These are phyloP conservation scores for Xylariaceae sp. DNA, from an alignment of 2,329 filamentous ascomycete species.

Conservation along the genomic window DNA sequence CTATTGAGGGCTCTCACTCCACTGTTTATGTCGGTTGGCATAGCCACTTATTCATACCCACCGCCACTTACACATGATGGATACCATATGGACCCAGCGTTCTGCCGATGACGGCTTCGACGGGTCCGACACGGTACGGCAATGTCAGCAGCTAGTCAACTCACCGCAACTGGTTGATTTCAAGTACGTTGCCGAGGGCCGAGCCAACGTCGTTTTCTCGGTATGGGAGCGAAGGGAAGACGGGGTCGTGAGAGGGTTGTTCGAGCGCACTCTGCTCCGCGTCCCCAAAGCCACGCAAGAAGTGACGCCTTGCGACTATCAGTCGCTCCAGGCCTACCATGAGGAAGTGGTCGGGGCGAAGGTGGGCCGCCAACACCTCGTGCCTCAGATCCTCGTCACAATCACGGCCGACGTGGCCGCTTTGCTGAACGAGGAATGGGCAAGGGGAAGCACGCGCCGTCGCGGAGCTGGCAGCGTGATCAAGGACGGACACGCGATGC, in stretches of 20 bases:
- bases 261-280: conserved; percentile 50
- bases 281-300: conserved; percentile 50
- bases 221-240: conserved; percentile 39
- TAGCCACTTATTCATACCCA: conserved; percentile 8
- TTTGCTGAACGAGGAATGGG: conserved; percentile 41
- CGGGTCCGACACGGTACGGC: conserved; percentile 11
- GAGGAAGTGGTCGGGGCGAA: conserved; percentile 47
- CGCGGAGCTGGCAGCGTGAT: conserved; percentile 41
- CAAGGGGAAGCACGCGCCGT: conserved; percentile 3
- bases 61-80: conserved; percentile 4
- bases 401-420: conserved; percentile 40
- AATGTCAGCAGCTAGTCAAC: conserved; percentile 19
- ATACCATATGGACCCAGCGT: conserved; percentile 22
- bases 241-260: conserved; percentile 25
- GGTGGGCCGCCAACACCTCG: conserved; percentile 32
- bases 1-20: conserved; percentile 3
- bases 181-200: conserved; percentile 58
- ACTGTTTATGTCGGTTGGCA: no score
- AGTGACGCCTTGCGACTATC: conserved; percentile 41
- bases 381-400: conserved; percentile 28
- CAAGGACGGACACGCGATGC: conserved; percentile 57
- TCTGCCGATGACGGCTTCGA: conserved; percentile 9
- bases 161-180: conserved; percentile 21
- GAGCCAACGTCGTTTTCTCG: conserved; percentile 71
- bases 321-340: conserved; percentile 43